Conservation (phyloP, 2,329 filamentous ascomycete genomes). For the Fusarium udum region DNA sequence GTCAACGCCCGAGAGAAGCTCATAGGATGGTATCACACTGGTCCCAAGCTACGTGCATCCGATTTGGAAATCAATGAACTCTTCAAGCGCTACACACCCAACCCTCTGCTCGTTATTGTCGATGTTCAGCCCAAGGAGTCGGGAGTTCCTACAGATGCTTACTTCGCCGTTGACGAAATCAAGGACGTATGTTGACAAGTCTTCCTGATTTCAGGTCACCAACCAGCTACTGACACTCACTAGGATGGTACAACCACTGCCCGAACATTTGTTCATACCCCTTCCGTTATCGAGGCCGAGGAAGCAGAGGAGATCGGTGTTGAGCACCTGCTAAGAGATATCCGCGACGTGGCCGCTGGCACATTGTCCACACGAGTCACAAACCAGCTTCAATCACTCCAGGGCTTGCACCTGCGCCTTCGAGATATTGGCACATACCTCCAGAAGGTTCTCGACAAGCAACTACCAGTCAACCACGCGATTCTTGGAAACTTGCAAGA, state of each 20-base stretch:
- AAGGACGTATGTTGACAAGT: conserved; percentile 79
- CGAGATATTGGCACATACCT: conserved; percentile 96
- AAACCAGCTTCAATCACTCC: conserved; percentile 95
- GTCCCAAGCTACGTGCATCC: conserved; percentile 93
- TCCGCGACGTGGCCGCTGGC: conserved; percentile 96
- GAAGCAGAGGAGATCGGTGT: conserved; percentile 99
- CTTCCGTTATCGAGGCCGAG: conserved; percentile 97
- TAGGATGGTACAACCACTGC: conserved; percentile 97
- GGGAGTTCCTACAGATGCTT: conserved; percentile 96
- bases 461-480: conserved; percentile 94
- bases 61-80: conserved; percentile 99
- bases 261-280: conserved; percentile 98
- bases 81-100: conserved; percentile 98
- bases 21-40: conserved; percentile 99
- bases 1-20: conserved; percentile 99
- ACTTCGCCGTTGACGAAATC: conserved; percentile 99
- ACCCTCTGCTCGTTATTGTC: conserved; percentile 95
- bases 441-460: conserved; percentile 91
- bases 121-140: conserved; percentile 98
- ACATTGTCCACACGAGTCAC: conserved; percentile 97
- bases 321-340: conserved; percentile 96
- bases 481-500: conserved; percentile 99
- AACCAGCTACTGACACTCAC: conserved; percentile 5
- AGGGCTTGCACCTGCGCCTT: conserved; percentile 92
- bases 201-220: background rate